Base-by-base conservation (phyloP, 345 rosid genomes). In the Eucalyptus albens region DNA sequence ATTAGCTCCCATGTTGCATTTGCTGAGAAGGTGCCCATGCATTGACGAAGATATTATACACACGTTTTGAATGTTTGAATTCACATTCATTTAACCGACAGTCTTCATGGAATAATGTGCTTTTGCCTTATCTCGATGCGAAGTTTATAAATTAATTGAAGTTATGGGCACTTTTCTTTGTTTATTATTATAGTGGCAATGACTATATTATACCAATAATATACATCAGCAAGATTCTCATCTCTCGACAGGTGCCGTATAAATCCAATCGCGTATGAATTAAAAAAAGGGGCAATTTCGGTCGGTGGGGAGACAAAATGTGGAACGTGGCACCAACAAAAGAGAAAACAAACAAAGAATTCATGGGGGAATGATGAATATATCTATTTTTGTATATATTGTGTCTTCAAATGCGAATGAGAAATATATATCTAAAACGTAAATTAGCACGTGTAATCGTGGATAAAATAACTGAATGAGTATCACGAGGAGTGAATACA, bases 271-370 rank as follows among this genome's bases (percentile, higher is more conserved):
- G 22, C 27, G 3, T 37, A 3, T 1, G 27, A 11, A 22, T 45
- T 4, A 19, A 11, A 37, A 5, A 11, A 37, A 77, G 11, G 26
- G 83, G 11, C 27, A 77, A 22, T 6, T 37, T 40, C 4, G 83
- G 83, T 19, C 3, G 15, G 11, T 11, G 8, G 4, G 26, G 14
- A 13, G 2, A 37, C 1, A 0, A 56, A 77, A 37, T 21, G 27
- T 19, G 45, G 45, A 11, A 56, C 14, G 29, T 2, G 29, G 29
- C 62, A 11, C 83, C 83, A 21, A 77, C 27, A 37, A 77, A 77
- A 77, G 45, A 6, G 15, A 7, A 72, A 77, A 37, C 9, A 77
- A 37, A 19, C 27, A 77, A 37, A 37, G 47, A 37, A 37, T 37
- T 77, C 15, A 77, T 3, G 15, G 47, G 11, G 83, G 45, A 72